Evolutionary conservation across 2,329 filamentous ascomycete genomes (phyloP).

Genomic region (Xylaria sp.): DNA sequence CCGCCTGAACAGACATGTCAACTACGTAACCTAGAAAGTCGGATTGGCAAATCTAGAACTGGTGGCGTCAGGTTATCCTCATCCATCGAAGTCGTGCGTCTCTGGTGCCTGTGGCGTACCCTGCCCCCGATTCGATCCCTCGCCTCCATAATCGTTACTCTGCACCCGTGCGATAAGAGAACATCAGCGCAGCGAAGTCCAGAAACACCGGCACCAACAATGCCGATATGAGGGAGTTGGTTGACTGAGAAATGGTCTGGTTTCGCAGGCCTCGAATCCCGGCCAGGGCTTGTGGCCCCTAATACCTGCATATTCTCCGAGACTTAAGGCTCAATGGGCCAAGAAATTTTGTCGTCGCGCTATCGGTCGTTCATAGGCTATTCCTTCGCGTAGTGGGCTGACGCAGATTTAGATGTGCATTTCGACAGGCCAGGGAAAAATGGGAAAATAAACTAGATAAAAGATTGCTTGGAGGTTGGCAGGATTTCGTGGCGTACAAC

Average conservation of each 20-base stretch:
- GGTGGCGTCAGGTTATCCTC: constrained; percentile 31
- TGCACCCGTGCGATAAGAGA: constrained; percentile 62
- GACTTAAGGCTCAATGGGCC: too few relatives aligned
- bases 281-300: too few relatives aligned
- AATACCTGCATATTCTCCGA: too few relatives aligned
- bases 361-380: too few relatives aligned
- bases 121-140: constrained; percentile 66
- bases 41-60: constrained; percentile 48
- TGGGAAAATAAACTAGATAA: too few relatives aligned
- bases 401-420: too few relatives aligned
- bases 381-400: too few relatives aligned
- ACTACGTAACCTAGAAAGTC: constrained; percentile 48
- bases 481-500: too few relatives aligned
- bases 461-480: too few relatives aligned
- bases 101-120: constrained; percentile 48
- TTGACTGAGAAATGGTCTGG: constrained; percentile 19
- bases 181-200: constrained; percentile 68
- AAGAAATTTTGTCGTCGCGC: too few relatives aligned
- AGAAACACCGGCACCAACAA: constrained; percentile 67
- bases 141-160: constrained; percentile 68
- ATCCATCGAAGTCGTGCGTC: not conserved
- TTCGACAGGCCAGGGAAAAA: too few relatives aligned
- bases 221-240: constrained; percentile 51
- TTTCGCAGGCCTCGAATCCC: not conserved
- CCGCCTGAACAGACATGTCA: constrained; percentile 44